These are phyloP conservation scores for Colletotrichum eleusines DNA, from an alignment of 2,329 filamentous ascomycete genomes.

Conservation along the genomic window DNA sequence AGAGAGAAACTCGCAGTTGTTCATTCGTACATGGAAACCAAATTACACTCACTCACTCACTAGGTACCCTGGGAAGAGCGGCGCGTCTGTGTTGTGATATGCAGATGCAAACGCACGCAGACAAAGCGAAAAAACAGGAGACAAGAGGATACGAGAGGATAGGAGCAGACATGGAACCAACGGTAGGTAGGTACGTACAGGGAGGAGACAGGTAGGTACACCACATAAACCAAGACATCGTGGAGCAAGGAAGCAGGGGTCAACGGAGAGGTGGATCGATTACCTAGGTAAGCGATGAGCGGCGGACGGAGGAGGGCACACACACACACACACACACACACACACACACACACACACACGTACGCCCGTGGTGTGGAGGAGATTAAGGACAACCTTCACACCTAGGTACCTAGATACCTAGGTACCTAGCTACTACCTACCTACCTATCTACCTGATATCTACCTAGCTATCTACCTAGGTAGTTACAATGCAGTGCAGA, in stretches of 20 bases:
- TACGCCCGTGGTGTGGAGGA: slow-evolving; percentile 35
- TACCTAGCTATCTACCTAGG: too few species aligned
- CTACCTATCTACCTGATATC: too few species aligned
- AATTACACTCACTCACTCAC: too few species aligned
- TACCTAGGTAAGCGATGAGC: neutral
- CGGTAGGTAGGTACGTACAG: slow-evolving; percentile 23
- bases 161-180: slow-evolving; percentile 11
- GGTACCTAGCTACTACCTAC: too few species aligned
- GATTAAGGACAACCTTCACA: neutral
- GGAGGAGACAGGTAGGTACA: too few species aligned
- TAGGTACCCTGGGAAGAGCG: neutral
- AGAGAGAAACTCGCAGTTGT: neutral
- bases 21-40: neutral
- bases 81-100: slow-evolving; percentile 14
- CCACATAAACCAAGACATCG: neutral
- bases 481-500: too few species aligned
- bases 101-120: slow-evolving; percentile 36
- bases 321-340: neutral
- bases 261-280: neutral
- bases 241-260: slow-evolving; percentile 14
- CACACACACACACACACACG: neutral
- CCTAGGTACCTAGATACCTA: neutral
- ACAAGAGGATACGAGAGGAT: neutral
- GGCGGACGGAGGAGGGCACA: neutral
- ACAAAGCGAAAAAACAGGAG: slow-evolving; percentile 14